Evolutionary conservation across 139 green algal genomes (phyloP).

Genomic region (Ettlia oleoabundans): DNA sequence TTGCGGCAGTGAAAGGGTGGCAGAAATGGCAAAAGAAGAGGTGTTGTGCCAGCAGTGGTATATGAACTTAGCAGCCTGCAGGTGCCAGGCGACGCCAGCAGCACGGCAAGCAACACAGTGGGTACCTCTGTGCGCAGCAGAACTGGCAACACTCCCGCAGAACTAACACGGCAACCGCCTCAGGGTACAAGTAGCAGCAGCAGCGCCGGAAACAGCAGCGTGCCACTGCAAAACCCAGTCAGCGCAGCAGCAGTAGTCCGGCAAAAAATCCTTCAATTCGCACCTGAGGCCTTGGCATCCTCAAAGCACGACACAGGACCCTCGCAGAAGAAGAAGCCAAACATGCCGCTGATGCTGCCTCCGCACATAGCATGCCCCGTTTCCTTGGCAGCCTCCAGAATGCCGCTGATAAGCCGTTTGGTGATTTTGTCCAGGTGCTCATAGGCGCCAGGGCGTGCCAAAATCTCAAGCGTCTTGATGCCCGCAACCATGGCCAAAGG

Average conservation of each 20-base stretch:
- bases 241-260: conserved; percentile 10
- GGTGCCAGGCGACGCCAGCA: no score
- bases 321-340: conserved; percentile 99
- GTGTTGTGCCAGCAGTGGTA: no score
- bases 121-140: no score
- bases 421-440: conserved; percentile 94
- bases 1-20: neutral
- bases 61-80: no score
- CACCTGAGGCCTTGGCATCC: conserved; percentile 78
- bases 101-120: no score
- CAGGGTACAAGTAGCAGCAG: no score
- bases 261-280: no score
- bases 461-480: conserved; percentile 99
- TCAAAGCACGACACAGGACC: conserved; percentile 90
- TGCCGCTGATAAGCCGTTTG: conserved; percentile 86
- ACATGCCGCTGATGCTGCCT: conserved; percentile 97
- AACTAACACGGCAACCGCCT: no score
- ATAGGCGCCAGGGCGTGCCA: conserved; percentile 87
- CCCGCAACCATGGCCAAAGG: conserved; percentile 98
- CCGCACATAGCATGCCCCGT: conserved; percentile 87
- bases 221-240: no score
- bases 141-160: neutral
- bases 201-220: no score
- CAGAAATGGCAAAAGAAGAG: neutral
- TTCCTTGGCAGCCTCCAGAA: conserved; percentile 86